phyloP scores from a whole-genome alignment of 441 rosid genomes.

The Bocquillonia castaneifolia region DNA sequence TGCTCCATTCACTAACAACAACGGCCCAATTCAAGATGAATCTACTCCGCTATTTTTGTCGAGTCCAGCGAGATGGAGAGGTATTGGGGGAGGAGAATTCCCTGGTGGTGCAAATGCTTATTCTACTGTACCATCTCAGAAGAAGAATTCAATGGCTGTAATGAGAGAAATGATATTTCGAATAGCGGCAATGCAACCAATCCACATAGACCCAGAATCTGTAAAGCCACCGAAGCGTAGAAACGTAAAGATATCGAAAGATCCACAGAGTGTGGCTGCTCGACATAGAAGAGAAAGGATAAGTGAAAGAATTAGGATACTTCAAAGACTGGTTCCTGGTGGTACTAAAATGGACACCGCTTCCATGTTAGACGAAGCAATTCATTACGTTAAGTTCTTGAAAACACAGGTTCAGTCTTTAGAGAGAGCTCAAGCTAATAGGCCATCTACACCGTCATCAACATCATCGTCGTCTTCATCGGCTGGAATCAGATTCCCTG shows the following conservation, averaged over 20 bases:
- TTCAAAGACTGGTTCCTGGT: conserved; percentile 65
- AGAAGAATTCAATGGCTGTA: conserved; percentile 47
- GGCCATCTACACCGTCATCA: conserved; percentile 9
- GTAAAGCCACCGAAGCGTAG: conserved; percentile 56
- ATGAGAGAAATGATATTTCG: conserved; percentile 73
- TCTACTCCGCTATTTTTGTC: conserved; percentile 6
- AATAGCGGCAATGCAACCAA: conserved; percentile 66
- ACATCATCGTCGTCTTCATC: neutral
- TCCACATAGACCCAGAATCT: conserved; percentile 62
- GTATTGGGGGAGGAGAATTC: conserved; percentile 19
- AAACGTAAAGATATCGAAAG: conserved; percentile 64
- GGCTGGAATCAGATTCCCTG: conserved; percentile 37
- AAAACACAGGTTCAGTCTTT: conserved; percentile 60
- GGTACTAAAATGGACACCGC: conserved; percentile 83
- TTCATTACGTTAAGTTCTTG: conserved; percentile 66
- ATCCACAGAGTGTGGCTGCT: conserved; percentile 70
- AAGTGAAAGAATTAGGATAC: conserved; percentile 60
- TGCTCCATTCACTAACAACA: conserved; percentile 18
- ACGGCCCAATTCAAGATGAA: conserved; percentile 16
- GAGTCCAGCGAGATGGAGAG: conserved; percentile 25
- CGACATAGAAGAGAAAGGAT: conserved; percentile 63
- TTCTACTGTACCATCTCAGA: conserved; percentile 25
- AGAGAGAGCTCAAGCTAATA: conserved; percentile 37
- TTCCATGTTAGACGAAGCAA: conserved; percentile 74
- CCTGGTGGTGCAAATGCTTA: conserved; percentile 16